phyloP scores from a whole-genome alignment of 2,329 filamentous ascomycete species.

The Trematosphaeria pertusa region DNA sequence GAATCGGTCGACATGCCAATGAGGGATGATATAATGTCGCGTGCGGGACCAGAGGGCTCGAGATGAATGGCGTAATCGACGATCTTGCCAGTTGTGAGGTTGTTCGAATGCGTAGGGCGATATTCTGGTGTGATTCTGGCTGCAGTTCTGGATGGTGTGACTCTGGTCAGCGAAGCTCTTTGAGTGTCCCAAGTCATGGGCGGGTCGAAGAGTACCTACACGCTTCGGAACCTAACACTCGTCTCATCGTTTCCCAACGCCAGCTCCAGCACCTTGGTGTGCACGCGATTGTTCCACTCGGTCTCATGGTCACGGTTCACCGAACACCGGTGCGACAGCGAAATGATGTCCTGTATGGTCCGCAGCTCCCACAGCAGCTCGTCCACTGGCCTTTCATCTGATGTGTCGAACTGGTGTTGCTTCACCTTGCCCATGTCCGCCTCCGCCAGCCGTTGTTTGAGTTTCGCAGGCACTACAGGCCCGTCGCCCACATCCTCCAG shows the following conservation, averaged over 20 bases:
- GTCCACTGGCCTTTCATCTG: slow-evolving; percentile 16
- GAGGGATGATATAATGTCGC: slow-evolving; percentile 19
- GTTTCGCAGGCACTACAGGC: slow-evolving; percentile 16
- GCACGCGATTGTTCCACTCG: slow-evolving; percentile 13
- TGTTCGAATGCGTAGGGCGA: slow-evolving; percentile 17
- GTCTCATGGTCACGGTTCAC: slow-evolving; percentile 13
- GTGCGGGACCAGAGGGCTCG: slow-evolving; percentile 17
- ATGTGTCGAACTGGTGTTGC: slow-evolving; percentile 16
- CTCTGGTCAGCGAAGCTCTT: slow-evolving; percentile 17
- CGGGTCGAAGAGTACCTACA: slow-evolving; percentile 15
- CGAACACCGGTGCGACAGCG: slow-evolving; percentile 14
- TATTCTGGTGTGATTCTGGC: slow-evolving; percentile 22
- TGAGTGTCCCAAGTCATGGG: slow-evolving; percentile 7
- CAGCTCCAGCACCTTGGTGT: slow-evolving; percentile 16
- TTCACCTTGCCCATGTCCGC: slow-evolving; percentile 15
- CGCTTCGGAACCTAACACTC: slow-evolving; percentile 14
- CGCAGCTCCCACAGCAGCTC: slow-evolving; percentile 21
- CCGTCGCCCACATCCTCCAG: slow-evolving; percentile 19
- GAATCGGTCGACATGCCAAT: slow-evolving; percentile 18
- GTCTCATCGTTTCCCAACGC: slow-evolving; percentile 15
- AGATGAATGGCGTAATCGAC: slow-evolving; percentile 24
- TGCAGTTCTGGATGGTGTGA: slow-evolving; percentile 16
- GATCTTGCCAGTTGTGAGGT: slow-evolving; percentile 23
- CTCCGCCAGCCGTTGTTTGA: slow-evolving; percentile 18
- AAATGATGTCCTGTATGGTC: slow-evolving; percentile 6